phyloP scores from a whole-genome alignment of 202 grass and related monocot species.

The Zoysia matrella region DNA sequence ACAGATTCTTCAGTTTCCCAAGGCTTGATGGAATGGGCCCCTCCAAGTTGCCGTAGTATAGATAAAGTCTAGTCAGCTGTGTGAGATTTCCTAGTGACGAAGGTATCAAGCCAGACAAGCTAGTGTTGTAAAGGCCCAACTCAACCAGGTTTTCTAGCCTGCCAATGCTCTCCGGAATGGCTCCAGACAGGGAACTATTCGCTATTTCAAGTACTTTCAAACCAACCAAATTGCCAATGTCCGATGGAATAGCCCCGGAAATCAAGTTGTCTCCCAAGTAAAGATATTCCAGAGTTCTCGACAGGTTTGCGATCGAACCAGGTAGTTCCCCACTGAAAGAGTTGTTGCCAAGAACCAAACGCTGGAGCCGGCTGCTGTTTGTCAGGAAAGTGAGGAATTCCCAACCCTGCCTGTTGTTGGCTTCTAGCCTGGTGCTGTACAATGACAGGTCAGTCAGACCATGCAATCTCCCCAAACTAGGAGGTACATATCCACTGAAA shows the following conservation, averaged over 20 bases:
- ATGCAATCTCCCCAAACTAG: constrained; percentile 11
- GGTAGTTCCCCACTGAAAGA: constrained; percentile 27
- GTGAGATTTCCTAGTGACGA: constrained; percentile 41
- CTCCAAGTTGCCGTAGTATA: constrained; percentile 7
- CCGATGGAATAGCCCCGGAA: constrained; percentile 22
- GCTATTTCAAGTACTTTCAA: not conserved
- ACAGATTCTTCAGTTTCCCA: constrained; percentile 21
- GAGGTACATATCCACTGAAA: constrained; percentile 42
- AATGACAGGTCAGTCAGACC: not conserved
- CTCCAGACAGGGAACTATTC: constrained; percentile 10
- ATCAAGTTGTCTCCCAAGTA: constrained; percentile 37
- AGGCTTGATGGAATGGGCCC: constrained; percentile 47
- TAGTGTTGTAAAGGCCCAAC: constrained; percentile 18
- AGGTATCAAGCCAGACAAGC: constrained; percentile 40
- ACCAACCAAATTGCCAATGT: constrained; percentile 36
- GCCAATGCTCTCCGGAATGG: constrained; percentile 31
- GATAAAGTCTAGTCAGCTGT: constrained; percentile 2
- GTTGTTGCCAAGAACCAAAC: constrained; percentile 8
- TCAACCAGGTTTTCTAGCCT: constrained; percentile 31
- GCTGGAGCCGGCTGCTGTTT: constrained; percentile 23
- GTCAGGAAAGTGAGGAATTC: constrained; percentile 27
- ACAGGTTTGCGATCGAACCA: constrained; percentile 9
- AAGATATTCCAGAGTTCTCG: constrained; percentile 8
- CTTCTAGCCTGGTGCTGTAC: not conserved
- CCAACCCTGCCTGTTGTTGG: not conserved